Base-by-base conservation (phyloP, 2,329 filamentous ascomycete genomes). In the Penicillium sp. region DNA sequence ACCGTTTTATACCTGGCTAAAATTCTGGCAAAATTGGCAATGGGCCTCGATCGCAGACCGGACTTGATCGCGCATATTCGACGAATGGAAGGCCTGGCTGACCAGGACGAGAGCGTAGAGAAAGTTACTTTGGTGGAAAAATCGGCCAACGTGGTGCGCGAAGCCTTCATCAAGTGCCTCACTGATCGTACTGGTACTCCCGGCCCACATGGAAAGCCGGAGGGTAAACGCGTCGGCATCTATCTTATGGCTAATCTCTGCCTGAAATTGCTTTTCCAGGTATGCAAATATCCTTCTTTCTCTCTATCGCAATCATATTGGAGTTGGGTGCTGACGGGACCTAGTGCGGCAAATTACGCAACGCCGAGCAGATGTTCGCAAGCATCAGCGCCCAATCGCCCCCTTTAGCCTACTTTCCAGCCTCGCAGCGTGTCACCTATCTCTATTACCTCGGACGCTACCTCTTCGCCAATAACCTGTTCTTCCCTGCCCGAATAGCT, bases 361-460 rank as follows among this genome's bases (percentile, higher is more conserved):
- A 91, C 52, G 91, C 90, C 14, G 89, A 90, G 61, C 91, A 93
- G 71, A 89, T 97, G 65, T 94, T 97, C 69, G 87, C 86, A 61
- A 95, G 94, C 68, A 93, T 97, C 60, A 87, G 86, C 46, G 86
- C 89, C 53, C 88, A 90, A 61, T 92, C 90, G 0, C 91, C 91
- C 1, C 90, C 91, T 0, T 76, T 97, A 11, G 81, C 83, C 1
- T 83, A 90, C 47, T 97, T 95, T 67, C 91, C 92, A 2, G 90
- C 90, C 19, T 83, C 88, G 6, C 90, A 97, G 69, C 85, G 91
- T 45, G 91, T 96, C 47, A 96, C 91, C 3, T 97, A 92, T 65
- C 85, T 97, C 13, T 97, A 96, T 76, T 96, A 96, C 69, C 86
- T 97, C 6, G 93, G 93, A 16, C 87, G 91, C 55, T 97, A 93